Evolutionary conservation across 345 rosid species (phyloP).

Genomic region (Linum lewisii): DNA sequence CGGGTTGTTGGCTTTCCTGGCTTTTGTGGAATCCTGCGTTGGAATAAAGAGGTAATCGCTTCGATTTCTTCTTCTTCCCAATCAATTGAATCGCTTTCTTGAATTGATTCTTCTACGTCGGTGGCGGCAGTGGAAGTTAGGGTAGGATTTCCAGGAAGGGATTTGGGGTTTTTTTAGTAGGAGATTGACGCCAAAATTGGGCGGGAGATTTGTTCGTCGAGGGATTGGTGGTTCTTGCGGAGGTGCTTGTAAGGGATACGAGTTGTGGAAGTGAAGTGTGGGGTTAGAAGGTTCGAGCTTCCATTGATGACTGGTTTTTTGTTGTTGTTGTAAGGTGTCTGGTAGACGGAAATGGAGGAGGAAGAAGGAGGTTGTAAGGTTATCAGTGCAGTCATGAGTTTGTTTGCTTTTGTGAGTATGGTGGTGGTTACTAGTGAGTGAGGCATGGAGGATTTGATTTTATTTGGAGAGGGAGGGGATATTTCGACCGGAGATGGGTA

Average conservation of each 20-base stretch:
- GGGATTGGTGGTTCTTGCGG: constrained; percentile 53
- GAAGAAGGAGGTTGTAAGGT: too few relatives aligned
- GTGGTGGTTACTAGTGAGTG: too few relatives aligned
- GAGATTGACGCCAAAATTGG: constrained; percentile 72
- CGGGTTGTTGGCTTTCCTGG: constrained; percentile 36
- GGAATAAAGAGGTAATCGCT: constrained; percentile 72
- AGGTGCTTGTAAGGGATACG: constrained; percentile 31
- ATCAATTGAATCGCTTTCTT: constrained; percentile 8
- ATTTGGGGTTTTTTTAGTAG: constrained; percentile 45
- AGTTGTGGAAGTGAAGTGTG: constrained; percentile 5
- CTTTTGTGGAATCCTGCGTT: constrained; percentile 66
- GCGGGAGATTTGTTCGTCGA: constrained; percentile 66
- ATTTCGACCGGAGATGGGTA: too few relatives aligned
- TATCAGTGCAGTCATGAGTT: too few relatives aligned
- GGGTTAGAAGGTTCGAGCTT: neutral
- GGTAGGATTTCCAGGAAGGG: constrained; percentile 12
- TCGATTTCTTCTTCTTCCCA: constrained; percentile 72
- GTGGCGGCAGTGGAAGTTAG: constrained; percentile 10
- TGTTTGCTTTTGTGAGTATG: too few relatives aligned
- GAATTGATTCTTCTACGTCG: constrained; percentile 10
- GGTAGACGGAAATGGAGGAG: too few relatives aligned
- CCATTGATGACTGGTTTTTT: too few relatives aligned
- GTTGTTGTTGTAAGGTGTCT: too few relatives aligned
- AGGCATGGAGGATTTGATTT: too few relatives aligned
- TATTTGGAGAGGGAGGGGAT: too few relatives aligned